Evolutionary conservation across 164 flowering plant genomes (phyloP), one percentile per base, ranked within the genome.

Genomic region (Vitis rotundifolia): DNA sequence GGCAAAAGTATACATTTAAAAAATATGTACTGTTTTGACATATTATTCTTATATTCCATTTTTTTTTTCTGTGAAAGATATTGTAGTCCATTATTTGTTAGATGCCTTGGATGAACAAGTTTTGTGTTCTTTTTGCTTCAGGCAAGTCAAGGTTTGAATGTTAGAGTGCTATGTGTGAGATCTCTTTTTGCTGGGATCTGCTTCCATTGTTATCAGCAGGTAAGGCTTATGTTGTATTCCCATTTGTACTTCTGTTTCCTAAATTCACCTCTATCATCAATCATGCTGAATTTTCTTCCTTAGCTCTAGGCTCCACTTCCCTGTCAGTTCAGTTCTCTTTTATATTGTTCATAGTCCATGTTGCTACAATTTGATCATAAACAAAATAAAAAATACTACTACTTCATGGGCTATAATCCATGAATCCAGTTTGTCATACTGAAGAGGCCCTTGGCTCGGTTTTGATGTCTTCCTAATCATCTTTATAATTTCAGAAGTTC

Each of bases 141-240:
- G 88, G 85, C 81, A 76, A 82, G 74, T 51, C 81, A 80, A 69
- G 89, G 85, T 8, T 22, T 86, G 70, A 81, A 79, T 66, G 50
- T 80, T 9, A 84, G 70, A 71, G 85, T 84, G 67, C 74, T 85
- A 18, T 76, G 73, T 44, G 16, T 77, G 37, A 81, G 76, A 73
- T 59, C 77, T 31, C 75, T 87, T 31, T 52, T 87, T 7, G 68
- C 87, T 67, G 91, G 84, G 7, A 11, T 85, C 69, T 84, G 89
- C 76, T 82, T 87, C 74, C 88, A 86, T 69, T 28, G 69, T 51
- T 87, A 84, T 65, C 89, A 87, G 65, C 91, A 87, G 86, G 91
- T 87, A 61, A 50, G 50, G 8, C 28, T 37, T 48, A 7, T 19
- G 14, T 2, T 26, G 22, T 3, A 10, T 11, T 1, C 18, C 6